phyloP scores from a whole-genome alignment of 73 alveolate genomes.

The Urostyla sp. region DNA sequence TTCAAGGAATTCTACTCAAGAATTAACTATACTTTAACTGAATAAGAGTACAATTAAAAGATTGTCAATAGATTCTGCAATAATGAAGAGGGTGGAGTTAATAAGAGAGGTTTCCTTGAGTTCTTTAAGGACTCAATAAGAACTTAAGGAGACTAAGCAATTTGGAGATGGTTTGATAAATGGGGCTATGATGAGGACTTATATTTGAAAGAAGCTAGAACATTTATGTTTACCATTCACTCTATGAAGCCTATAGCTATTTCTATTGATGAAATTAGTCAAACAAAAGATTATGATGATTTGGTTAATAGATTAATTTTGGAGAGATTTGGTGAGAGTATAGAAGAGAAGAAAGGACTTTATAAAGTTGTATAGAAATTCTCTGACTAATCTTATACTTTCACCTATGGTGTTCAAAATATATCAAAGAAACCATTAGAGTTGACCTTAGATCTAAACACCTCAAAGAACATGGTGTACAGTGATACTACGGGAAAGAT shows the following conservation, averaged over 20 bases:
- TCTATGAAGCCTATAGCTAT: slow-evolving; percentile 63
- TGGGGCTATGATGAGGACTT: slow-evolving; percentile 84
- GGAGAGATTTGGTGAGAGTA: slow-evolving; percentile 17
- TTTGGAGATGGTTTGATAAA: slow-evolving; percentile 65
- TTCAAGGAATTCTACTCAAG: slow-evolving; percentile 73
- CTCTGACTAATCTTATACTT: slow-evolving; percentile 39
- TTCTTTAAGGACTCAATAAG: slow-evolving; percentile 67
- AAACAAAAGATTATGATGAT: neutral
- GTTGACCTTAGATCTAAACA: slow-evolving; percentile 27
- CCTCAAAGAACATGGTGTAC: slow-evolving; percentile 37
- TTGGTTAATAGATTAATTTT: slow-evolving; percentile 38
- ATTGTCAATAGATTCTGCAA: slow-evolving; percentile 51
- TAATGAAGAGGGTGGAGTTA: slow-evolving; percentile 65
- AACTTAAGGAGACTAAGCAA: slow-evolving; percentile 41
- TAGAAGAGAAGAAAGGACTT: slow-evolving; percentile 34
- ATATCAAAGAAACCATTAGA: neutral
- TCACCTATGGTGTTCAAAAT: slow-evolving; percentile 54
- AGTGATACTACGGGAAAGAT: slow-evolving; percentile 31
- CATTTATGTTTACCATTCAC: slow-evolving; percentile 82
- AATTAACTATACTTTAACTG: slow-evolving; percentile 52
- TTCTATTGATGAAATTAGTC: slow-evolving; percentile 55
- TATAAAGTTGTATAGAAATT: slow-evolving; percentile 32
- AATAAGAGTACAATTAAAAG: slow-evolving; percentile 52
- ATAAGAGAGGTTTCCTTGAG: slow-evolving; percentile 74
- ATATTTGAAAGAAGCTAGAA: slow-evolving; percentile 70